Percentiles rank a stretch among this genome's conserved stretches.
phyloP scores from a whole-genome alignment of 768 basidiomycete species.

The Boletus sp. region DNA sequence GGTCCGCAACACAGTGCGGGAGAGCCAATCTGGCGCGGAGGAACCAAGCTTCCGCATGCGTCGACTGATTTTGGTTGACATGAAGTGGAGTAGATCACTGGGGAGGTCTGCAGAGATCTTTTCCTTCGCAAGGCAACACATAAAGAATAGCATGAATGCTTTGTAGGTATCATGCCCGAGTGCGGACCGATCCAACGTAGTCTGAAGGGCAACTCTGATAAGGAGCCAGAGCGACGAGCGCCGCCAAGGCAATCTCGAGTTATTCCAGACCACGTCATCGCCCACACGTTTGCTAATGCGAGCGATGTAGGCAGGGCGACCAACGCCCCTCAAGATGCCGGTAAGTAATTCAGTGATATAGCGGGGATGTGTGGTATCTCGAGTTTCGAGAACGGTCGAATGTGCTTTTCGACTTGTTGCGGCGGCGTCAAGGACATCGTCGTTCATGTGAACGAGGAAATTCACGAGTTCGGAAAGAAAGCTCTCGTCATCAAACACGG shows the following conservation, averaged over 20 bases:
- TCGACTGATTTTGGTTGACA: slow-evolving; percentile 29
- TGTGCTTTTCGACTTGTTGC: slow-evolving; percentile 4
- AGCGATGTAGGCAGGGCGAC: neutral
- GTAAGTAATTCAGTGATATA: neutral
- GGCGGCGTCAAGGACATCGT: slow-evolving; percentile 32
- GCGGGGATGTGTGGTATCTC: slow-evolving; percentile 1
- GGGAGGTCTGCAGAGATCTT: slow-evolving; percentile 13
- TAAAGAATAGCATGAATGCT: slow-evolving; percentile 44
- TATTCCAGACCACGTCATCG: slow-evolving; percentile 8
- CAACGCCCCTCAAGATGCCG: neutral
- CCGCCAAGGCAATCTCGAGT: slow-evolving; percentile 23
- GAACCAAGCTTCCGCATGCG: slow-evolving; percentile 26
- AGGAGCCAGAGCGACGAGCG: slow-evolving; percentile 38
- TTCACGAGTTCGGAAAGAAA: slow-evolving; percentile 37
- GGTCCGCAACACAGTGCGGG: slow-evolving; percentile 35
- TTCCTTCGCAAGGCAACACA: slow-evolving; percentile 26
- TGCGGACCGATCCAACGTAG: slow-evolving; percentile 20
- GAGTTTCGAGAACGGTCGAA: slow-evolving; percentile 5
- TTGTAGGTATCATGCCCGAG: slow-evolving; percentile 39
- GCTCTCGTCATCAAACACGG: slow-evolving; percentile 22
- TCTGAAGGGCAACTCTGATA: slow-evolving; percentile 35
- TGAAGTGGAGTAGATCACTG: slow-evolving; percentile 30
- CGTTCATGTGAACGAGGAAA: slow-evolving; percentile 38
- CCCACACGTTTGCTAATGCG: neutral
- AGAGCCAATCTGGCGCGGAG: slow-evolving; percentile 33